Evolutionary conservation across 208 protist species (phyloP).

Genomic region (Balamuthia mandrillaris): DNA sequence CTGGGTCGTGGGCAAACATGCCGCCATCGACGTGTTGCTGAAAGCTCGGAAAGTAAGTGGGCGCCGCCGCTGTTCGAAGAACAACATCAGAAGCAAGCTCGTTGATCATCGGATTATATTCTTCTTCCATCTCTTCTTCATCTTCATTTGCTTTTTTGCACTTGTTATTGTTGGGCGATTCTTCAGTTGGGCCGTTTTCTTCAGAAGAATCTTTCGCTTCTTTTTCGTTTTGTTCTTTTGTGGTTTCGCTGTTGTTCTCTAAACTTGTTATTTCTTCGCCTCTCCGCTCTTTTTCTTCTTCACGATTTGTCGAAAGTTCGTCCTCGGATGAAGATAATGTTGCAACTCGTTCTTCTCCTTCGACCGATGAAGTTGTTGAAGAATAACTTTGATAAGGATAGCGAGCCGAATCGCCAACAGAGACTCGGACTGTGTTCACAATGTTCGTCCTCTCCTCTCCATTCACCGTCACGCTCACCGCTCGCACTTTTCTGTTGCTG

Average conservation of each 20-base stretch:
- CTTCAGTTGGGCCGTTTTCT: background rate
- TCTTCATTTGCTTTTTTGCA: background rate
- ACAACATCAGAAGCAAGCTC: conserved; percentile 20
- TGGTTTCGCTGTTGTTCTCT: background rate
- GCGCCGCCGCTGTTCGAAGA: conserved; percentile 50
- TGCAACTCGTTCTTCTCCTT: no score
- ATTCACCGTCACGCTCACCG: no score
- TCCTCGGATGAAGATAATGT: no score
- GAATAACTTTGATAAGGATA: no score
- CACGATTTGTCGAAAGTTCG: no score
- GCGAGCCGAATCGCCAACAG: no score
- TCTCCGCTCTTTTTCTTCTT: background rate
- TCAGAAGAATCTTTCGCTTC: background rate
- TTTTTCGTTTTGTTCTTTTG: background rate
- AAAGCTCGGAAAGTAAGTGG: conserved; percentile 59
- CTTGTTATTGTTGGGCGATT: background rate
- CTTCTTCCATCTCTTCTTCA: background rate
- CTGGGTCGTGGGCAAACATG: conserved; percentile 59
- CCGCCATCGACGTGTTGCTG: conserved; percentile 53
- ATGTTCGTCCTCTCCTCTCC: no score
- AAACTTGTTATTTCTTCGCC: background rate
- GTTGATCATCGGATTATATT: background rate
- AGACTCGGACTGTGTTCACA: no score
- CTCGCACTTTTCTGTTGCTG: no score
- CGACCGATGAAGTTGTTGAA: no score